phyloP scores from a whole-genome alignment of 192 early-diverging fungal species.

The Coemansia sp. region DNA sequence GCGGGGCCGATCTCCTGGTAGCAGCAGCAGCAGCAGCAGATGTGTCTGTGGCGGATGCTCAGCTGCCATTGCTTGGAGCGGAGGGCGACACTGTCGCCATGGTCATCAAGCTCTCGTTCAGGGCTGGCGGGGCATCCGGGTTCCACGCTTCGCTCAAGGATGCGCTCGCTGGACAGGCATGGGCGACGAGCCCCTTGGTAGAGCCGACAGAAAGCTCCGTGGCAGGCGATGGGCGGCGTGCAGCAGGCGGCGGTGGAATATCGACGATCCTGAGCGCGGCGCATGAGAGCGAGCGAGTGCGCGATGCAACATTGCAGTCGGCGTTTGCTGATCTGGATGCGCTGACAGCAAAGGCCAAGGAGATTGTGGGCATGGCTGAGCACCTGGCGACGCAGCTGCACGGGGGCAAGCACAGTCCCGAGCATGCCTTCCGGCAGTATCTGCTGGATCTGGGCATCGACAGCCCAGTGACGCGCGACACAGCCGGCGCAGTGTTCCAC shows the following conservation, averaged over 20 bases:
- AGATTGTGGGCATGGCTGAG: constrained; percentile 76
- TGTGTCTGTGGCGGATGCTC: constrained; percentile 5
- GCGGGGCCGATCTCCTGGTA: constrained; percentile 65
- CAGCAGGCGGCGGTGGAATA: constrained; percentile 23
- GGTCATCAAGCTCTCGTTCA: constrained; percentile 77
- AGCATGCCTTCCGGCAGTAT: constrained; percentile 57
- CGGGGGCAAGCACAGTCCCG: constrained; percentile 23
- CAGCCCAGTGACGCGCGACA: constrained; percentile 89
- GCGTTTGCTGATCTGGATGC: constrained; percentile 91
- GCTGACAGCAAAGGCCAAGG: constrained; percentile 83
- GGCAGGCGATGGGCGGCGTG: not conserved
- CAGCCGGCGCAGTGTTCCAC: constrained; percentile 85
- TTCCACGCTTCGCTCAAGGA: constrained; percentile 69
- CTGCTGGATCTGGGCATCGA: constrained; percentile 89
- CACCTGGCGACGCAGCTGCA: constrained; percentile 55
- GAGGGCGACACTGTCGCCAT: not conserved
- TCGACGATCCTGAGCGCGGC: constrained; percentile 58
- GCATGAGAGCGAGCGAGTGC: constrained; percentile 65
- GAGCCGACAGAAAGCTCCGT: not conserved
- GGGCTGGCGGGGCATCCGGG: constrained; percentile 65
- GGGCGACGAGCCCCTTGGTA: constrained; percentile 49
- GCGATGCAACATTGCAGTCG: constrained; percentile 69
- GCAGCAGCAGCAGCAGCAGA: not conserved
- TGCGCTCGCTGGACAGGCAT: constrained; percentile 62
- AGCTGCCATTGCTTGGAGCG: constrained; percentile 18